Percentiles rank a stretch among this genome's conserved stretches.
These are phyloP conservation scores for Pestalotiopsis fici DNA, from an alignment of 2,329 filamentous ascomycete species.

Conservation along the genomic window DNA sequence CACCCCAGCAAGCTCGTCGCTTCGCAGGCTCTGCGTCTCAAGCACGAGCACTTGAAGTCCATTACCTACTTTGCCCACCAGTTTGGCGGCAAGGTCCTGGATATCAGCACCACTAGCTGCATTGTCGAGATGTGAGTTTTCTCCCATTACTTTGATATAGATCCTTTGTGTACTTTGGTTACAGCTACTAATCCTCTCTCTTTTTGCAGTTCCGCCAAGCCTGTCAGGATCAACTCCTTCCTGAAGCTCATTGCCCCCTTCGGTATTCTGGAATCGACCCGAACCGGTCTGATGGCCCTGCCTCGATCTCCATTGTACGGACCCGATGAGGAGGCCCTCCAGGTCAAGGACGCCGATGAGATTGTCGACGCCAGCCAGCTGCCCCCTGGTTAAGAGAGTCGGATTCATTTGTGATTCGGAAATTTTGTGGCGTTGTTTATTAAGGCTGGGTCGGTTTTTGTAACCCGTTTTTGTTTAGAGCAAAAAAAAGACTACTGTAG, in stretches of 20 bases:
- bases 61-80: conserved; percentile 98
- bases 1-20: conserved; percentile 85
- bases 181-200: conserved; percentile 16
- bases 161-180: neutral
- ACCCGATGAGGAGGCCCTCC: conserved; percentile 60
- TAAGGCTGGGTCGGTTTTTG: neutral
- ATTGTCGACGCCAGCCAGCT: conserved; percentile 93
- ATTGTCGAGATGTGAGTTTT: conserved; percentile 89
- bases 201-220: conserved; percentile 77
- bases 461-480: conserved; percentile 17
- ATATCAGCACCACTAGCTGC: conserved; percentile 98
- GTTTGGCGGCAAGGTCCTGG: conserved; percentile 94
- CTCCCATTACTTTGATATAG: neutral
- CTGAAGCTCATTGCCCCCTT: conserved; percentile 94
- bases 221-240: conserved; percentile 91
- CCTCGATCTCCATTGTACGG: conserved; percentile 87
- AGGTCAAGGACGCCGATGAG: conserved; percentile 85
- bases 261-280: conserved; percentile 92
- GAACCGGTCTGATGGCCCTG: conserved; percentile 95
- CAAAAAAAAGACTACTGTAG: conserved; percentile 8
- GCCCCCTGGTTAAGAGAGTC: conserved; percentile 72
- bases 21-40: conserved; percentile 89
- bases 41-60: conserved; percentile 94
- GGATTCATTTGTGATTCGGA: neutral
- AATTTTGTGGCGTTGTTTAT: conserved; percentile 3